phyloP scores from a whole-genome alignment of 2,329 filamentous ascomycete species.

The Gremmenia infestans region DNA sequence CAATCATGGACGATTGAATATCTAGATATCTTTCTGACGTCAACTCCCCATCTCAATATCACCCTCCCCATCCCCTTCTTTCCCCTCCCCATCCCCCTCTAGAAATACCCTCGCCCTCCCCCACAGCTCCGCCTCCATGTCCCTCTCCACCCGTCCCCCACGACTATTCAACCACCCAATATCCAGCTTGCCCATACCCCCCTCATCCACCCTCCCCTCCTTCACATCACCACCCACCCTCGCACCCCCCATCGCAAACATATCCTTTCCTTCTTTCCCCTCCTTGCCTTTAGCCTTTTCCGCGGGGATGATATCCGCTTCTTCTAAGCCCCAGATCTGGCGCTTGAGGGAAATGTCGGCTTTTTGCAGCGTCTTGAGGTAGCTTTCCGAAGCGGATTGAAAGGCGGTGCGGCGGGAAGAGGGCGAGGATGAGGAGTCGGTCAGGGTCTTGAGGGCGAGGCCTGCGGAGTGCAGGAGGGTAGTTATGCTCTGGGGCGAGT shows the following conservation, averaged over 20 bases:
- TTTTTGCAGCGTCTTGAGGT: conserved; percentile 67
- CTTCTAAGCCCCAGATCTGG: conserved; percentile 75
- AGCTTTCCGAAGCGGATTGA: conserved; percentile 57
- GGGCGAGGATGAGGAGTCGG: conserved; percentile 29
- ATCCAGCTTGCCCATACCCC: conserved; percentile 58
- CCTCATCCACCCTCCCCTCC: conserved; percentile 29
- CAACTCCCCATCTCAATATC: conserved; percentile 7
- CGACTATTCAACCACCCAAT: conserved; percentile 87
- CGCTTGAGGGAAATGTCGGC: conserved; percentile 71
- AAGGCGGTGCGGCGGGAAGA: conserved; percentile 39
- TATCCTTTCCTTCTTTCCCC: conserved; percentile 12
- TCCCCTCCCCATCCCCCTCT: conserved; percentile 28
- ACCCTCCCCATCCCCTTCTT: conserved; percentile 3
- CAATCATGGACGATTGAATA: background rate
- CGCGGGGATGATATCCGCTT: conserved; percentile 65
- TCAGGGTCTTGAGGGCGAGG: conserved; percentile 58
- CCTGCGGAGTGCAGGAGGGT: conserved; percentile 54
- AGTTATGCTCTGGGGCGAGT: conserved; percentile 29
- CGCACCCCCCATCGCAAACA: conserved; percentile 7
- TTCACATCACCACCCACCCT: conserved; percentile 8
- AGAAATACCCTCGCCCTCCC: conserved; percentile 53
- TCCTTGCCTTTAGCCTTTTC: conserved; percentile 25
- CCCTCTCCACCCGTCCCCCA: conserved; percentile 72
- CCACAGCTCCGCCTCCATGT: conserved; percentile 82
- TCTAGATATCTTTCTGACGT: background rate